Evolutionary conservation across 108 stramenopile genomes (phyloP), one percentile per base, ranked within the genome.

Genomic region (Cyclotella sp.): DNA sequence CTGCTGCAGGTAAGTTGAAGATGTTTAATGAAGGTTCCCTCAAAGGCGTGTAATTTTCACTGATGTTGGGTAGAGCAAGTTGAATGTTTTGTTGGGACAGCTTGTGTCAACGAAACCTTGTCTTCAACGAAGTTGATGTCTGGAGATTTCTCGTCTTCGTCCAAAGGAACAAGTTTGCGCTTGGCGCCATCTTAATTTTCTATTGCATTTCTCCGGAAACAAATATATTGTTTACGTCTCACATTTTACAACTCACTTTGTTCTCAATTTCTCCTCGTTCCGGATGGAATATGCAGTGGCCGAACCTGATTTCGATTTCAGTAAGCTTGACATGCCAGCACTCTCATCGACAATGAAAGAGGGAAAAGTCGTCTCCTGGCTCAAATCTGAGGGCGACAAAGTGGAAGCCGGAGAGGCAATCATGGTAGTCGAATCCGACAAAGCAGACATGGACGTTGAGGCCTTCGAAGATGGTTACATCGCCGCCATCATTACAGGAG

Each of bases 371-470:
- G 98, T 99, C 19, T 92, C 95, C 26, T 99, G 98, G 98, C 79
- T 96, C 42, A 97, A 97, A 80, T 81, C 81, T 13, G 93, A 95
- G 57, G 98, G 98, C 51, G 98, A 98, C 70, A 75, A 89, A 30
- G 91, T 99, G 42, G 81, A 90, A 59, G 89, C 93, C 10, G 97
- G 97, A 4, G 97, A 99, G 73, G 92, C 97, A 16, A 90, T 97
- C 71, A 95, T 99, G 92, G 96, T 98, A 42, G 97, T 98, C 13
- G 98, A 98, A 84, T 92, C 90, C 59, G 98, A 99, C 77, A 98
- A 98, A 86, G 98, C 98, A 16, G 98, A 98, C 75, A 98, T 98
- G 98, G 98, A 98, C 75, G 95, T 98, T 9, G 98, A 98, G 70
- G 93, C 97, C 3, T 98, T 98, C 60, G 95, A 96, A 54, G 96